Conservation (phyloP, 257 asterid species). For the Solanum appendiculatum region DNA sequence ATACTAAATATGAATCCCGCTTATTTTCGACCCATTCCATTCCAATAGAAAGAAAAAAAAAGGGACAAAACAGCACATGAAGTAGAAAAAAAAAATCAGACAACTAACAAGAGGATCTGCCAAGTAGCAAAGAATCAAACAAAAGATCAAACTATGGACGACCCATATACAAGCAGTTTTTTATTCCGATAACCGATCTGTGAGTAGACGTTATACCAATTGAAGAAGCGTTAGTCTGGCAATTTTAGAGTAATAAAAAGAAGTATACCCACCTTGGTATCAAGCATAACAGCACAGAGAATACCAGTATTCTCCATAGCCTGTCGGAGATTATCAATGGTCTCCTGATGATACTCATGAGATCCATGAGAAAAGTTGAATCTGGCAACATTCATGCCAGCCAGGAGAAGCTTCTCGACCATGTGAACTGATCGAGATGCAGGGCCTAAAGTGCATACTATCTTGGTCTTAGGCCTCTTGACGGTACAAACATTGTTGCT, state of each 20-base stretch:
- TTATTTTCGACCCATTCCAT: neutral
- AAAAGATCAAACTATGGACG: neutral
- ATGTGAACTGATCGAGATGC: constrained; percentile 60
- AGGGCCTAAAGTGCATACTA: constrained; percentile 72
- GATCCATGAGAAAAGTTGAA: constrained; percentile 77
- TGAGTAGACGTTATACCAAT: neutral
- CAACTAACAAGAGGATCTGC: neutral
- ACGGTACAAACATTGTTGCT: neutral
- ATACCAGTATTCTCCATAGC: constrained; percentile 69
- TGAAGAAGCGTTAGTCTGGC: neutral
- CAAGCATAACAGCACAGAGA: constrained; percentile 73
- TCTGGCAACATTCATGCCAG: constrained; percentile 72
- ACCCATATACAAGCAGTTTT: neutral
- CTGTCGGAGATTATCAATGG: constrained; percentile 54
- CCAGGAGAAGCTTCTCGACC: constrained; percentile 60
- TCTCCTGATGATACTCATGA: constrained; percentile 67
- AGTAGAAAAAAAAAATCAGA: neutral
- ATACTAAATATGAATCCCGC: neutral
- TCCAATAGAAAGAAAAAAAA: neutral
- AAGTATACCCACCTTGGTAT: constrained; percentile 36
- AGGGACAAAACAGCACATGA: neutral
- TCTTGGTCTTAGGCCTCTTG: constrained; percentile 58
- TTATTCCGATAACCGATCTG: neutral
- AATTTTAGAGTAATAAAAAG: neutral
- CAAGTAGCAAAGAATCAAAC: neutral